Conservation (phyloP, 805 yeast species). For the Saccharomycopsis selenospora region DNA sequence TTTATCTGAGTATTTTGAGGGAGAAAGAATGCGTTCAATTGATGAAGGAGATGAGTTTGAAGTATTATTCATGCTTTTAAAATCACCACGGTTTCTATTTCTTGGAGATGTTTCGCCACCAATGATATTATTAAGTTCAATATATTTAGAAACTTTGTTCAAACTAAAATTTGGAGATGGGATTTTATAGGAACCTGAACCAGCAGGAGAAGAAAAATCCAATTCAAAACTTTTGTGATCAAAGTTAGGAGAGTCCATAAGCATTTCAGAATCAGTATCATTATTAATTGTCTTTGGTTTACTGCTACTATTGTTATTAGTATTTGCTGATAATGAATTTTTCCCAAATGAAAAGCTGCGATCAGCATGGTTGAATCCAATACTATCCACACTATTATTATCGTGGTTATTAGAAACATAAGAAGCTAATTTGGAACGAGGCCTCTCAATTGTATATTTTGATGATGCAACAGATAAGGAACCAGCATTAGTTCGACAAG, state of each 20-base stretch:
- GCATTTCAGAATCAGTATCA: constrained; percentile 7
- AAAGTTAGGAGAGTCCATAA: constrained; percentile 16
- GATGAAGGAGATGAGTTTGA: constrained; percentile 5
- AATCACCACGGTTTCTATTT: not conserved
- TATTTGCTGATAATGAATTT: no score
- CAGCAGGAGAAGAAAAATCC: constrained; percentile 9
- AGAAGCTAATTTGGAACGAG: constrained; percentile 12
- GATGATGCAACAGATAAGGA: not conserved
- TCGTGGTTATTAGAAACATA: constrained; percentile 9
- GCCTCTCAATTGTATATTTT: constrained; percentile 14
- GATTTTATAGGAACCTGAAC: not conserved
- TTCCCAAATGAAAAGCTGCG: no score
- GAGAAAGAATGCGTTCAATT: constrained; percentile 9
- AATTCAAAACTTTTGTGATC: constrained; percentile 11
- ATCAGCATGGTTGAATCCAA: not conserved
- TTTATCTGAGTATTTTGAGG: constrained; percentile 1
- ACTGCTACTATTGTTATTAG: no score
- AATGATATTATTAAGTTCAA: not conserved
- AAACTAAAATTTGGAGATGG: constrained; percentile 16
- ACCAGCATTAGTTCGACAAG: constrained; percentile 1
- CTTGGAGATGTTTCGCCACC: not conserved
- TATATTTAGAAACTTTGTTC: constrained; percentile 9
- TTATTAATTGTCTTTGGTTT: not conserved
- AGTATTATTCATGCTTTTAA: not conserved
- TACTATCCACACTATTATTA: not conserved